phyloP scores from a whole-genome alignment of 129 eudicot genomes.

The Apium graveolens region DNA sequence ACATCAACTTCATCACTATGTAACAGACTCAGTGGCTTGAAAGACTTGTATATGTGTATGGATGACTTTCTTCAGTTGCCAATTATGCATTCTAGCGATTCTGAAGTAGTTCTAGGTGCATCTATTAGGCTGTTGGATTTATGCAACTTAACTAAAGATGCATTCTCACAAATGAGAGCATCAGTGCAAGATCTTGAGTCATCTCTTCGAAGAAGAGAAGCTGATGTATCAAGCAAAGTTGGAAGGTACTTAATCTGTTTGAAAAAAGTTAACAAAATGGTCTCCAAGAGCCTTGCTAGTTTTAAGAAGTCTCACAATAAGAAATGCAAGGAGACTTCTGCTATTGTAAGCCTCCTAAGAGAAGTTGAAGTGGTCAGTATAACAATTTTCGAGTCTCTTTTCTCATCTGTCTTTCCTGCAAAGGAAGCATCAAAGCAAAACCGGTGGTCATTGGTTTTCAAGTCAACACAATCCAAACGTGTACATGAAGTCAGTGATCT shows the following conservation, averaged over 20 bases:
- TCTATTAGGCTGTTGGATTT: conserved; percentile 21
- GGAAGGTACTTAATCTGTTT: not conserved
- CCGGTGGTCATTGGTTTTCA: conserved; percentile 8
- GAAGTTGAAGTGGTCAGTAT: conserved; percentile 11
- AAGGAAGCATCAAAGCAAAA: conserved; percentile 10
- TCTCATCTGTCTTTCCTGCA: not conserved
- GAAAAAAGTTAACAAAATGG: conserved; percentile 1
- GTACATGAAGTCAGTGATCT: not conserved
- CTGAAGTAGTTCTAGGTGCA: conserved; percentile 12
- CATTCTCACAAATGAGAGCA: conserved; percentile 15
- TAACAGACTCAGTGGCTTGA: conserved; percentile 12
- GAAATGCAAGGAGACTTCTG: not conserved
- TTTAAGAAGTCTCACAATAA: not conserved
- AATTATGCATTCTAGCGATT: not conserved
- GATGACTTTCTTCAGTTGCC: conserved; percentile 24
- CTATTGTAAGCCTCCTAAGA: not conserved
- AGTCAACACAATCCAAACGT: conserved; percentile 1
- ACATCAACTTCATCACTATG: conserved; percentile 3
- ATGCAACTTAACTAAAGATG: conserved; percentile 17
- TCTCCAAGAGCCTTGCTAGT: not conserved
- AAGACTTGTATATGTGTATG: conserved; percentile 9
- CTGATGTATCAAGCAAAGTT: conserved; percentile 2
- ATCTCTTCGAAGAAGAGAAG: conserved; percentile 9
- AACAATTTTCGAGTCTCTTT: not conserved
- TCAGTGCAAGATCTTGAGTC: conserved; percentile 14